These are phyloP conservation scores for Boletellus dicymbophilus DNA, from an alignment of 1,284 basidiomycete species.

Conservation along the genomic window DNA sequence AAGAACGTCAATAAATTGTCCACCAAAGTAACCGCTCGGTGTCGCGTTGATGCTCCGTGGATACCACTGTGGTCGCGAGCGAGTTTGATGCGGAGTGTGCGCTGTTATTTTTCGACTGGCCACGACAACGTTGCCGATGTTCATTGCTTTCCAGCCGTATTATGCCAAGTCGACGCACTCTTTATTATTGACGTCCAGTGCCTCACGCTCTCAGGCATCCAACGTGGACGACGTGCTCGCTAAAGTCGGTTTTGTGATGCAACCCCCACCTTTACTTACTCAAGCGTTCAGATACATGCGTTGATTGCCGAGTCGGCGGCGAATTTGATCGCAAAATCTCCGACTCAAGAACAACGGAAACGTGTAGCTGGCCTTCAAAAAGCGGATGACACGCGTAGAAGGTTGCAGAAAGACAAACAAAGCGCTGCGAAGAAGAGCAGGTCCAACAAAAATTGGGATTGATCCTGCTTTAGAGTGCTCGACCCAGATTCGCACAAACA, in stretches of 20 bases:
- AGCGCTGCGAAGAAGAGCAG: constrained; percentile 46
- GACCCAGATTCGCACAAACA: too few relatives aligned
- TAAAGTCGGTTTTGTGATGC: constrained; percentile 48
- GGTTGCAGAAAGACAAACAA: constrained; percentile 51
- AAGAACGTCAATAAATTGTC: constrained; percentile 86
- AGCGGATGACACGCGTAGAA: constrained; percentile 46
- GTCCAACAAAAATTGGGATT: constrained; percentile 30
- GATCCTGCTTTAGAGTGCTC: too few relatives aligned
- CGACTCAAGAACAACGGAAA: constrained; percentile 55
- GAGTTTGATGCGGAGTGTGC: constrained; percentile 52
- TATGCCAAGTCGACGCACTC: constrained; percentile 67
- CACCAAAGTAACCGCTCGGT: constrained; percentile 70
- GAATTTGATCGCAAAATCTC: constrained; percentile 50
- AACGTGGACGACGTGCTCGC: constrained; percentile 71
- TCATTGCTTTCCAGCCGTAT: constrained; percentile 47
- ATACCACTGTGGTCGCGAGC: constrained; percentile 68
- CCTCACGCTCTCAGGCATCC: constrained; percentile 71
- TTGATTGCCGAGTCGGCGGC: constrained; percentile 52
- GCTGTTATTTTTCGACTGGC: background rate
- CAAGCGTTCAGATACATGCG: constrained; percentile 50
- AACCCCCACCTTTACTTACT: background rate
- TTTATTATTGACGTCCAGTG: constrained; percentile 65
- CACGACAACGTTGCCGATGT: background rate
- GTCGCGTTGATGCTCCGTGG: constrained; percentile 57
- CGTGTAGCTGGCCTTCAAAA: constrained; percentile 51